phyloP scores from a whole-genome alignment of 2,329 filamentous ascomycete genomes.

The Ophiostoma triangulosporum region DNA sequence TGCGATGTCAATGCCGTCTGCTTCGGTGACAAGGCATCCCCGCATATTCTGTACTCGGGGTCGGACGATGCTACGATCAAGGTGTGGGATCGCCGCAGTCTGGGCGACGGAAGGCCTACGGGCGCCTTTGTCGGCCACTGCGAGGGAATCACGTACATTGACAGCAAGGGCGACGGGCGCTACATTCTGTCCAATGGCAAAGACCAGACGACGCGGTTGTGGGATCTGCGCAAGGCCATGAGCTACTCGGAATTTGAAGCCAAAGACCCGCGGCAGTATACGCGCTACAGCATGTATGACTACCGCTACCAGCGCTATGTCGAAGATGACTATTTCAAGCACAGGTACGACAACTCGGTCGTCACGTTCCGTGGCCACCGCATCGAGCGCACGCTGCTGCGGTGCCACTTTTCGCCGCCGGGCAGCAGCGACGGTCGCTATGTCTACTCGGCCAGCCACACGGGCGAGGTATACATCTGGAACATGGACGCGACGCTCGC shows the following conservation, averaged over 20 bases:
- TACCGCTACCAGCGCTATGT: constrained; percentile 59
- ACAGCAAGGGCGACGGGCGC: constrained; percentile 55
- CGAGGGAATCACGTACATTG: constrained; percentile 54
- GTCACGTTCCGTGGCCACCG: constrained; percentile 89
- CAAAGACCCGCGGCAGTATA: constrained; percentile 41
- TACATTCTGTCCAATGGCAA: constrained; percentile 93
- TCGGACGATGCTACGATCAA: constrained; percentile 90
- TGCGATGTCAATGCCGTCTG: constrained; percentile 95
- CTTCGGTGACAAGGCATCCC: constrained; percentile 77
- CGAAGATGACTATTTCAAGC: constrained; percentile 51
- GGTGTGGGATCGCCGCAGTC: constrained; percentile 89
- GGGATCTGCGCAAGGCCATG: constrained; percentile 88
- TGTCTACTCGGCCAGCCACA: constrained; percentile 82
- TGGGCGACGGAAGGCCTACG: constrained; percentile 65
- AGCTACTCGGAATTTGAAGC: constrained; percentile 49
- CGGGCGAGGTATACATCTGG: constrained; percentile 83
- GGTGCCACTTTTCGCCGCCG: constrained; percentile 88
- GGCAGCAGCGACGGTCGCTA: constrained; percentile 79
- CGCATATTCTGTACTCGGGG: constrained; percentile 90
- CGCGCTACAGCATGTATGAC: constrained; percentile 60
- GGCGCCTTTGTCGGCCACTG: constrained; percentile 54
- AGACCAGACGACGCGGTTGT: constrained; percentile 94
- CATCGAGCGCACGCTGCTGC: constrained; percentile 78
- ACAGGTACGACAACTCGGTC: constrained; percentile 77
- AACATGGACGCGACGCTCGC: constrained; percentile 79